phyloP scores from a whole-genome alignment of 1,284 basidiomycete species.

The Rhizoctonia solani region DNA sequence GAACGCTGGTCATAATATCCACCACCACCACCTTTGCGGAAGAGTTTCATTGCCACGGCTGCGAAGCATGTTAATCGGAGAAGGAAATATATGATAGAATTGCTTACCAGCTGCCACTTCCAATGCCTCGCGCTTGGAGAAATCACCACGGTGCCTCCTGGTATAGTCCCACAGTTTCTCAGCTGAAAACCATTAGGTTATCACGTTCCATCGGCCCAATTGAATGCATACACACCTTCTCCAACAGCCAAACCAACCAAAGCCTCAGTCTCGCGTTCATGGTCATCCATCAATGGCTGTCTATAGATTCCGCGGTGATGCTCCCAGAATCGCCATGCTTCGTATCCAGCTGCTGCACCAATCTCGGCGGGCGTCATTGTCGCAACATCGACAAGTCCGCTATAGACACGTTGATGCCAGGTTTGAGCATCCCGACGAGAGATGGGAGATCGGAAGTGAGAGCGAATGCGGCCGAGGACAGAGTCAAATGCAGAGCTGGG shows the following conservation, averaged over 20 bases:
- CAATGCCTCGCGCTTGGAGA: constrained; percentile 53
- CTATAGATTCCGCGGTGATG: constrained; percentile 37
- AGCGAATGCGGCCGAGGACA: constrained; percentile 57
- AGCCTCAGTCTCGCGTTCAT: constrained; percentile 38
- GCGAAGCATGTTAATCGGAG: neutral
- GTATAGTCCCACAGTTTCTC: constrained; percentile 52
- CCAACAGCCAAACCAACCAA: constrained; percentile 39
- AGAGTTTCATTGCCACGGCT: constrained; percentile 23
- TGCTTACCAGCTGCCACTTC: constrained; percentile 56
- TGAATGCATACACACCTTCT: constrained; percentile 33
- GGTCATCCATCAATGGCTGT: constrained; percentile 36
- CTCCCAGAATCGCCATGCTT: constrained; percentile 35
- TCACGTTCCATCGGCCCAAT: constrained; percentile 35
- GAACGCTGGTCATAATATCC: neutral
- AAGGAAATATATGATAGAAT: constrained; percentile 38
- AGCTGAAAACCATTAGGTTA: constrained; percentile 21
- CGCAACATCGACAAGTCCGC: constrained; percentile 50
- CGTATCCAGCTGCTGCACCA: constrained; percentile 41
- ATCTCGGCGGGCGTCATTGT: constrained; percentile 43
- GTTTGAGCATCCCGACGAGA: constrained; percentile 58
- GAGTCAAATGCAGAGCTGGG: constrained; percentile 60
- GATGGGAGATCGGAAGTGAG: constrained; percentile 52
- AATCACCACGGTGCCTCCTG: constrained; percentile 50
- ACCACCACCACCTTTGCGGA: constrained; percentile 3
- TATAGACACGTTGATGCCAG: constrained; percentile 64